These are phyloP conservation scores for Stentor roeselii DNA, from an alignment of 73 alveolate species.

Conservation along the genomic window DNA sequence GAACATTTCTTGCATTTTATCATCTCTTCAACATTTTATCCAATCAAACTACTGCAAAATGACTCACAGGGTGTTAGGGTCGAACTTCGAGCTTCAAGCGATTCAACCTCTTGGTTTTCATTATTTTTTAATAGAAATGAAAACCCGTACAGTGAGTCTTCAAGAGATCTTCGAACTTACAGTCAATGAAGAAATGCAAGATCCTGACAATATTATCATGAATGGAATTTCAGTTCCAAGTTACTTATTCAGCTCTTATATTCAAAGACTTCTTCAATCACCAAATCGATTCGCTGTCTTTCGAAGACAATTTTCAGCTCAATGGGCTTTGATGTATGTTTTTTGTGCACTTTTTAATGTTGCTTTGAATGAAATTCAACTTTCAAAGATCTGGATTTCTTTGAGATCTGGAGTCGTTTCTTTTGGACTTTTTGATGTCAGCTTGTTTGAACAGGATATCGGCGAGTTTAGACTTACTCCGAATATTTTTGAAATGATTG, in stretches of 20 bases:
- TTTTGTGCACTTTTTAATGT: background rate
- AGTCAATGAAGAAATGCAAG: background rate
- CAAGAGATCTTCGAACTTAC: background rate
- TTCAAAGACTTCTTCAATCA: conserved; percentile 5
- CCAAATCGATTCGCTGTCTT: conserved; percentile 17
- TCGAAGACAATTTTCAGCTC: conserved; percentile 18
- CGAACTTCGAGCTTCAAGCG: background rate
- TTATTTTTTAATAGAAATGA: conserved; percentile 13
- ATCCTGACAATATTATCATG: background rate
- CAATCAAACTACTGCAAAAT: background rate
- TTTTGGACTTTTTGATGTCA: conserved; percentile 2
- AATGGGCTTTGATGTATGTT: conserved; percentile 22
- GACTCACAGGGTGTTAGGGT: background rate
- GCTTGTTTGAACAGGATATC: background rate
- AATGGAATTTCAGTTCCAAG: background rate
- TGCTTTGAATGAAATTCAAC: background rate
- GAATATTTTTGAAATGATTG: background rate
- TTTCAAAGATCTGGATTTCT: conserved; percentile 9
- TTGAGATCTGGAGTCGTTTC: background rate
- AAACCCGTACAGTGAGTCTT: background rate
- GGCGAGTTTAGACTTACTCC: conserved; percentile 9
- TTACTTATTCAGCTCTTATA: background rate
- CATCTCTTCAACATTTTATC: background rate
- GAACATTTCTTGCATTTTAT: background rate
- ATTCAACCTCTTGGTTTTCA: background rate